Evolutionary conservation across 208 protist species (phyloP), one percentile per base, ranked within the genome.

Genomic region (Wallacemonas collosoma): DNA sequence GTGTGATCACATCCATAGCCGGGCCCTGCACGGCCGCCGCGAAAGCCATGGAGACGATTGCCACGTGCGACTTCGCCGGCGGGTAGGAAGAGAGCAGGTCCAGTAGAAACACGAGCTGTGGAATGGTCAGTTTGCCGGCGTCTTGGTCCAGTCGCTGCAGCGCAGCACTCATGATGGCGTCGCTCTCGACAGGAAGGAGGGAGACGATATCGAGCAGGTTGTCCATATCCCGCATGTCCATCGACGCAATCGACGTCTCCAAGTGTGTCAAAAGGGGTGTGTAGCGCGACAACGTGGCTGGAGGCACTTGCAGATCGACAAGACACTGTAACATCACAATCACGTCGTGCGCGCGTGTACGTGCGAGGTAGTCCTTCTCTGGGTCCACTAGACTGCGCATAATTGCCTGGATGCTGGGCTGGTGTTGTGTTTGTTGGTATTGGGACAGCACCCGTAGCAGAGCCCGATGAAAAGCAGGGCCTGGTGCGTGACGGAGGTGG

Each of bases 71-170:
- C 47, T 82, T 73, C 8, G 93, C 90, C 1, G 90, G 88, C 7
- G 93, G 90, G 74, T 94, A 97, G 57, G 72, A 86, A 39, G 88
- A 89, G 40, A 97, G 78, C 39, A 97, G 77, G 35, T 93, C 76
- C 17, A 97, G 45, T 17, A 84, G 73, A 57, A 78, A 72, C 17
- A 72, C 78, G 14, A 93, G 41, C 71, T 93, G 86, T 5, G 85
- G 74, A 35, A 90, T 68, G 1, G 85, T 76, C 40, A 97, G 75
- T 50, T 77, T 79, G 2, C 90, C 93, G 2, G 81, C 79, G 57
- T 92, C 88, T 8, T 78, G 71, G 14, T 74, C 75, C 7, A 97
- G 77, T 6, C 93, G 87, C n/a, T 57, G 43, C 78, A 97, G 69
- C n/a, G 93, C 14, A 0, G 75, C 72, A 7, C 26, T 26, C 93